These are phyloP conservation scores for Magnaporthiopsis rhizophila DNA, from an alignment of 2,329 filamentous ascomycete species.

Conservation along the genomic window DNA sequence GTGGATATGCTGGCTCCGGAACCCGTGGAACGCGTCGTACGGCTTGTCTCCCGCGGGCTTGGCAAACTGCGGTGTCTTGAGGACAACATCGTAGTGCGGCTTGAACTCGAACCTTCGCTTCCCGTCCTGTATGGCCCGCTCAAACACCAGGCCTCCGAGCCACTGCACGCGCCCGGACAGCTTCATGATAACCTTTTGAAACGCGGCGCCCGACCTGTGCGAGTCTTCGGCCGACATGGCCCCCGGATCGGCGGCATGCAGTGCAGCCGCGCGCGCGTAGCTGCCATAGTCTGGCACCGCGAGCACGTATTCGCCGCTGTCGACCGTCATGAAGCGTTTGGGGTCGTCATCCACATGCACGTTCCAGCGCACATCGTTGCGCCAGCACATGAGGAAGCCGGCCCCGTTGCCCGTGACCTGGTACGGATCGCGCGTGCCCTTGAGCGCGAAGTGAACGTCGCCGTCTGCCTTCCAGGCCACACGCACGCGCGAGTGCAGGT, in stretches of 20 bases:
- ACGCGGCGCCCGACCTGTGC: slow-evolving; percentile 67
- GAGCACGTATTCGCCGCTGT: slow-evolving; percentile 90
- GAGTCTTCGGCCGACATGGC: slow-evolving; percentile 56
- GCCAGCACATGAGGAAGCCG: slow-evolving; percentile 98
- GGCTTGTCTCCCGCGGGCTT: slow-evolving; percentile 44
- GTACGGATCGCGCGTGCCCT: slow-evolving; percentile 89
- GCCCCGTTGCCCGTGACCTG: slow-evolving; percentile 86
- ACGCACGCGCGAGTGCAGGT: slow-evolving; percentile 84
- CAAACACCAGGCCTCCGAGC: slow-evolving; percentile 86
- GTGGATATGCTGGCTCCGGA: slow-evolving; percentile 94
- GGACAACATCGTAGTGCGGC: slow-evolving; percentile 83
- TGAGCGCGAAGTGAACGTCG: slow-evolving; percentile 87
- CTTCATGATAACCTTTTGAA: slow-evolving; percentile 99
- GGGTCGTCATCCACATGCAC: slow-evolving; percentile 82
- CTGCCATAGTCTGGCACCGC: slow-evolving; percentile 91
- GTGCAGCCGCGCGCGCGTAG: slow-evolving; percentile 63
- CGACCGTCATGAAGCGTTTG: slow-evolving; percentile 88
- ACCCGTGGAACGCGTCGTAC: slow-evolving; percentile 95
- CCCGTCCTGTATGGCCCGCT: slow-evolving; percentile 67
- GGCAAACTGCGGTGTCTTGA: slow-evolving; percentile 72
- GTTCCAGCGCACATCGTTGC: slow-evolving; percentile 83
- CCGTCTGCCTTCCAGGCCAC: slow-evolving; percentile 93
- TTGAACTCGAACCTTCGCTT: slow-evolving; percentile 78
- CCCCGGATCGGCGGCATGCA: slow-evolving; percentile 43
- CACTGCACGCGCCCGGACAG: slow-evolving; percentile 92